Evolutionary conservation across 371 early-diverging fungal species (phyloP).

Genomic region (Haplosporangium sp.): DNA sequence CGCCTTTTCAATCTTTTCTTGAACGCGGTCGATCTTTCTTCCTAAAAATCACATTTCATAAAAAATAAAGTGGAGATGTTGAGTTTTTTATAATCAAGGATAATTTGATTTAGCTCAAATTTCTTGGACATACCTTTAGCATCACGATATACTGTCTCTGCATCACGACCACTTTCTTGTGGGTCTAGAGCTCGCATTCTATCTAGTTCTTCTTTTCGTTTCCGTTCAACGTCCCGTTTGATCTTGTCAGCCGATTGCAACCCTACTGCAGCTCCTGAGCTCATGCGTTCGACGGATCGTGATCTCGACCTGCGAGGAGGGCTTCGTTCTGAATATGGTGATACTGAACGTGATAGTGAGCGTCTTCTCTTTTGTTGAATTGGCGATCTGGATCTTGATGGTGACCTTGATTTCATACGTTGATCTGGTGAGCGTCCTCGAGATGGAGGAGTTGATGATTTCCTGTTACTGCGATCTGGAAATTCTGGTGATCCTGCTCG

Average conservation of each 20-base stretch:
- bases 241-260: slow-evolving; percentile 65
- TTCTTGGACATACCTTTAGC: slow-evolving; percentile 33
- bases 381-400: slow-evolving; percentile 31
- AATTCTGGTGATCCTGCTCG: background rate
- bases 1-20: slow-evolving; percentile 70
- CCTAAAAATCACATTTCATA: slow-evolving; percentile 58
- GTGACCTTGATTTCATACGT: slow-evolving; percentile 9
- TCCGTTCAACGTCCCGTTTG: slow-evolving; percentile 60
- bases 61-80: background rate
- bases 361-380: slow-evolving; percentile 30
- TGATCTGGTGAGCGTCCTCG: slow-evolving; percentile 28
- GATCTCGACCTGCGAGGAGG: slow-evolving; percentile 30
- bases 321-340: slow-evolving; percentile 15
- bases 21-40: slow-evolving; percentile 75
- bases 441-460: slow-evolving; percentile 19
- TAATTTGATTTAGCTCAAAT: background rate
- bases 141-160: slow-evolving; percentile 85
- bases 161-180: slow-evolving; percentile 60
- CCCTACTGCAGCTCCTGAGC: slow-evolving; percentile 68
- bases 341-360: slow-evolving; percentile 28
- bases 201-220: slow-evolving; percentile 50
- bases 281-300: slow-evolving; percentile 58
- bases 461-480: background rate
- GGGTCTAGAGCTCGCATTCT: slow-evolving; percentile 58
- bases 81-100: background rate